Conservation (phyloP, 805 yeast species). For the Yarrowia sp. region DNA sequence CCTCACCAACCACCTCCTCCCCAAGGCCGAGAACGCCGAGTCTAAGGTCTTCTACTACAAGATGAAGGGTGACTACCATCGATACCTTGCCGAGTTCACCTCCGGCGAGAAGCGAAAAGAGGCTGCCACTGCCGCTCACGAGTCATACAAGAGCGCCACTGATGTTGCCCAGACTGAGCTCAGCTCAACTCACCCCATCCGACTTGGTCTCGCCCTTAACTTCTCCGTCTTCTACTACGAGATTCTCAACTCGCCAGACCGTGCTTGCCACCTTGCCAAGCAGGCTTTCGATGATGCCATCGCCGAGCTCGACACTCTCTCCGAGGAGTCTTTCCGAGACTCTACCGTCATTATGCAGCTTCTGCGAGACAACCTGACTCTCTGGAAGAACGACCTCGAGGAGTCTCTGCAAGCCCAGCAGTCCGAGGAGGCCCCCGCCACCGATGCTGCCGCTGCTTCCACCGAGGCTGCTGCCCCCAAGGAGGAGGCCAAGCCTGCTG, state of each 20-base stretch:
- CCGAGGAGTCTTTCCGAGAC: slow-evolving; percentile 98
- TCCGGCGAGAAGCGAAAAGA: slow-evolving; percentile 85
- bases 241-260: slow-evolving; percentile 96
- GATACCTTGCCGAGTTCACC: slow-evolving; percentile 97
- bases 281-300: slow-evolving; percentile 99
- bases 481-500: slow-evolving; percentile 36
- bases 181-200: slow-evolving; percentile 98
- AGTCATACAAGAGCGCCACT: slow-evolving; percentile 92
- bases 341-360: slow-evolving; percentile 98
- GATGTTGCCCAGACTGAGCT: slow-evolving; percentile 95
- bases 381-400: slow-evolving; percentile 57
- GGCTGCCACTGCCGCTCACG: slow-evolving; percentile 88
- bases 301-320: slow-evolving; percentile 95
- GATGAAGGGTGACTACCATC: slow-evolving; percentile 99
- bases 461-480: slow-evolving; percentile 30
- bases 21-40: slow-evolving; percentile 94
- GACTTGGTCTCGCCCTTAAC: slow-evolving; percentile 96
- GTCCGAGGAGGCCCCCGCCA: slow-evolving; percentile 31
- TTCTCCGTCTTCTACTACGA: slow-evolving; percentile 98
- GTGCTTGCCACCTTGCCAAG: slow-evolving; percentile 98
- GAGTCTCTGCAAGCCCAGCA: slow-evolving; percentile 34
- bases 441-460: slow-evolving; percentile 30
- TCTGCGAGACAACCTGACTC: slow-evolving; percentile 94
- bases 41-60: slow-evolving; percentile 97
- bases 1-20: slow-evolving; percentile 83